Evolutionary conservation across 2,329 filamentous ascomycete genomes (phyloP), one percentile per base, ranked within the genome.

Genomic region (Penicillium vulpinum): DNA sequence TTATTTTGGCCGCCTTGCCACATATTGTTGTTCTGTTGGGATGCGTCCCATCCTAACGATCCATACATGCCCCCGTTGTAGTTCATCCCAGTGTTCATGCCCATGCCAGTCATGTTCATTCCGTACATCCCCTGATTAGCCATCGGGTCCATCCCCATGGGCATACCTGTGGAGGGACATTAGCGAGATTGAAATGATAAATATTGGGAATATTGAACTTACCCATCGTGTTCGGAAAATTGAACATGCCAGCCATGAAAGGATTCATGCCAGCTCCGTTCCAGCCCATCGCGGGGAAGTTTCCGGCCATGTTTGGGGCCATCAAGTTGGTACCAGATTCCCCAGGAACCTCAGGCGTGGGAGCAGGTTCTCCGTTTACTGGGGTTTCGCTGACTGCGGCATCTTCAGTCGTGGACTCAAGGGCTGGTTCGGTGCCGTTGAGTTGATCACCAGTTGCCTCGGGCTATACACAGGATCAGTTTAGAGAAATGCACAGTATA

Each of bases 181-280:
- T 46, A 60, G 75, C 66, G 70, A 71, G 38, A 41, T 46, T 36
- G 38, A 29, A 26, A 33, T 16, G 13, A 21, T 49, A 35, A 35
- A 38, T 5, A 11, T 10, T 16, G 24, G 31, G 24, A 21, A 36
- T 2, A n/a, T 13, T 31, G 10, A 46, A 81, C 90, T 72, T 85
- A 97, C 92, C 90, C 90, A 97, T 96, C 86, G 93, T 91, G 51
- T 88, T 88, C 83, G 75, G 89, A 83, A 88, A 91, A 84, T 75
- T 73, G 57, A 72, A 70, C 73, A 78, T 75, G 51, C 71, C 69
- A 61, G 72, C 69, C 77, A 81, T 80, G 63, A 80, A 80, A 51
- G 90, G 88, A 86, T 92, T 90, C 80, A 84, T 83, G 56, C 83
- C 83, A 60, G 73, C 77, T 57, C 82, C 81, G 68, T 83, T 85